These are phyloP conservation scores for Cystobasidium ongulense DNA, from an alignment of 768 basidiomycete species.

Conservation along the genomic window DNA sequence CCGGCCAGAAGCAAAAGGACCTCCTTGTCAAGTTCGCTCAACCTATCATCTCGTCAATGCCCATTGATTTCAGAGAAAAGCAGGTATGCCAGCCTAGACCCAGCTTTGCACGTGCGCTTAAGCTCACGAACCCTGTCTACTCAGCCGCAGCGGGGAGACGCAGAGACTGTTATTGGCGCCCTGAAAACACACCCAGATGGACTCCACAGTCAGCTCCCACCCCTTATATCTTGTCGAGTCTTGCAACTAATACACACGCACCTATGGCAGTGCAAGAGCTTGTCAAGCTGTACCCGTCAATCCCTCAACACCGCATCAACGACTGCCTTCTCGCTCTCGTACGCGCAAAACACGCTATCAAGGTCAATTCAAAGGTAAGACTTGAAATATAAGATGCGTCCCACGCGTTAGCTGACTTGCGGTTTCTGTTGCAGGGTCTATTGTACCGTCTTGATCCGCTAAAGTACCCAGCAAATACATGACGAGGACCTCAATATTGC, in stretches of 20 bases:
- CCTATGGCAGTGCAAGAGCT: conserved; percentile 18
- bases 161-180: conserved; percentile 21
- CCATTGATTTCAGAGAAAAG: conserved; percentile 32
- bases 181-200: conserved; percentile 21
- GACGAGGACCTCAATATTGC: no score
- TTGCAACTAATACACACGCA: neutral
- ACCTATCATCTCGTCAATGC: conserved; percentile 25
- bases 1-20: conserved; percentile 18
- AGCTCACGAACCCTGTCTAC: neutral
- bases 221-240: neutral
- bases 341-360: conserved; percentile 31
- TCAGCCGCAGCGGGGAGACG: conserved; percentile 27
- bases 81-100: neutral
- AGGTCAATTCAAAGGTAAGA: conserved; percentile 9
- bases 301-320: conserved; percentile 32
- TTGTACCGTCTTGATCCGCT: conserved; percentile 23
- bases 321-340: conserved; percentile 21
- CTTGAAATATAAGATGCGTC: neutral
- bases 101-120: neutral
- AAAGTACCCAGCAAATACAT: conserved; percentile 7
- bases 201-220: neutral
- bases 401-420: neutral
- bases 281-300: conserved; percentile 16
- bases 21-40: conserved; percentile 10
- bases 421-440: neutral